Evolutionary conservation across 805 yeast species (phyloP).

Genomic region (Candida koratica): DNA sequence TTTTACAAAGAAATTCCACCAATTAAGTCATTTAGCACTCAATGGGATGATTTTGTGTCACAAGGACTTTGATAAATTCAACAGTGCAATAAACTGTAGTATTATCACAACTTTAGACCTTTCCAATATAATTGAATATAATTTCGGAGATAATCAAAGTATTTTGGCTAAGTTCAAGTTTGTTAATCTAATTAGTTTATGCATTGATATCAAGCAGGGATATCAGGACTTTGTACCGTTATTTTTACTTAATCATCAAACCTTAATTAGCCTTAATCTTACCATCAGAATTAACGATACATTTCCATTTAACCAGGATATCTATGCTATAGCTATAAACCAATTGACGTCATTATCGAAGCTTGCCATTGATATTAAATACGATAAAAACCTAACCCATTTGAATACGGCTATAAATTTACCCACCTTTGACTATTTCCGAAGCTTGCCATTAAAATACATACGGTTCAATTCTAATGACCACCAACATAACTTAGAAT

Average conservation of each 20-base stretch:
- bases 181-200: conserved; percentile 22
- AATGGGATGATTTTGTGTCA: conserved; percentile 2
- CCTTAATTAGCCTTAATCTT: conserved; percentile 36
- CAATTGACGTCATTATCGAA: conserved; percentile 19
- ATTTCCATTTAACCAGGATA: conserved; percentile 13
- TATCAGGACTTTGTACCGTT: conserved; percentile 37
- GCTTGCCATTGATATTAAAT: conserved; percentile 39
- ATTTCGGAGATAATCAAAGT: conserved; percentile 20
- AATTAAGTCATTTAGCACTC: neutral
- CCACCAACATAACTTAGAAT: conserved; percentile 17
- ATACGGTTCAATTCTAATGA: conserved; percentile 37
- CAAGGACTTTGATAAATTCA: conserved; percentile 15
- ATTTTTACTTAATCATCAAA: conserved; percentile 21
- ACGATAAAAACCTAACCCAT: conserved; percentile 33
- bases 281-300: conserved; percentile 39
- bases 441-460: conserved; percentile 22
- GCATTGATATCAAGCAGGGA: conserved; percentile 41
- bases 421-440: conserved; percentile 6
- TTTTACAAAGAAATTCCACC: neutral
- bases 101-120: conserved; percentile 27
- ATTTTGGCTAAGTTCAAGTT: conserved; percentile 15
- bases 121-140: conserved; percentile 35
- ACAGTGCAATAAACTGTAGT: neutral
- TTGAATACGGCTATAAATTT: conserved; percentile 22
- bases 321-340: conserved; percentile 18